Base-by-base conservation (phyloP, 1,139 yeast genomes). In the Diutina catenulata region DNA sequence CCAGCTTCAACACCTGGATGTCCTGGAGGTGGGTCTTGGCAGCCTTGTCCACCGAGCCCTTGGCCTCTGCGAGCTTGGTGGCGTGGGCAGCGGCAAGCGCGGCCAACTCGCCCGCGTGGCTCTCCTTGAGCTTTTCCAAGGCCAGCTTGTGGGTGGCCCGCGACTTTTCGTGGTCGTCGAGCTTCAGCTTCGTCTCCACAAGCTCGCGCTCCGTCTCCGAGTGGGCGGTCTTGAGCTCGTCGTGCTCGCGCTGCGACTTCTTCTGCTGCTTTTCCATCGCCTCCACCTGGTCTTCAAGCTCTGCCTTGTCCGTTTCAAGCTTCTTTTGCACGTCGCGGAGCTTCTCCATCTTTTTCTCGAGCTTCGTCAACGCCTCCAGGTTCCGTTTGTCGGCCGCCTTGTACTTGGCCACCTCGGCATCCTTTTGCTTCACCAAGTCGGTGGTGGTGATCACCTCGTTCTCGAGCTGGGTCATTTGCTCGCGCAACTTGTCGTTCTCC, bases 381-480 rank as follows among this genome's bases (percentile, higher is more conserved):
- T 46, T 46, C 39, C 57, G 65, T 16, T 56, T n/a, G 15, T 8
- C n/a, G n/a, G n/a, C 57, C 2, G 37, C 39, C 33, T 52, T 54
- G 31, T 62, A 48, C 26, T 47, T 48, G 2, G 53, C 51, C 20
- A 64, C 42, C 14, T 49, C 40, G 3, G 40, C 40, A 32, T 59
- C 59, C 36, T 58, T 60, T 19, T 57, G 59, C 33, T 53, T 51
- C 16, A 62, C 50, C 14, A 52, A 37, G 8, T 49, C 46, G 7
- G 57, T 49, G 4, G 60, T 56, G 3, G 52, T 42, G 7, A 54
- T 55, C 8, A 62, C 53, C 41, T 64, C 62, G 31, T 55, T 57
- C 46, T 61, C 84, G 27, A 83, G 60, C 35, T 62, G 62, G 41
- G 68, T 70, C 39, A 83, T 62, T 44, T 77, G 75, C 13, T 47